phyloP scores from a whole-genome alignment of 768 basidiomycete species.

The Boletus bicolor region DNA sequence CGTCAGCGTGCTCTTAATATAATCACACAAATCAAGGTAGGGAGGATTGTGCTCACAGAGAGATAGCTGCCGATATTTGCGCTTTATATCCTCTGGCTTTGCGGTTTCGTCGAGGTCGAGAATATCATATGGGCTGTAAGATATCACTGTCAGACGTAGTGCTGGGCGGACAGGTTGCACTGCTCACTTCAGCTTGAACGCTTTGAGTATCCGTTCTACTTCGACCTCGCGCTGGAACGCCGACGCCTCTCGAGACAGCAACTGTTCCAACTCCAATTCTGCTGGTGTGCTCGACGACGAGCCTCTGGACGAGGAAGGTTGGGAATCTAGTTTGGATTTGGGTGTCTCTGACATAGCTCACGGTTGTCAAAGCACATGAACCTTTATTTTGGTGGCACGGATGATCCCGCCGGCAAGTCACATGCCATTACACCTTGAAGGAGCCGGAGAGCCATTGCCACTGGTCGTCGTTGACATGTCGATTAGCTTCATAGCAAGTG shows the following conservation, averaged over 20 bases:
- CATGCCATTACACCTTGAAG: slow-evolving; percentile 6
- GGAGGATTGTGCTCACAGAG: slow-evolving; percentile 55
- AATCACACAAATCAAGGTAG: not conserved
- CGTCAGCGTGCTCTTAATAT: slow-evolving; percentile 22
- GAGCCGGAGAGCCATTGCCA: not conserved
- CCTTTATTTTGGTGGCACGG: not conserved
- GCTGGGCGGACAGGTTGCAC: not conserved
- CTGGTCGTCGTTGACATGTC: slow-evolving; percentile 1
- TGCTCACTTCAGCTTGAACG: slow-evolving; percentile 93
- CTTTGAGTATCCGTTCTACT: slow-evolving; percentile 86
- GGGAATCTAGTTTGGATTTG: slow-evolving; percentile 14
- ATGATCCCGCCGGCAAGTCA: slow-evolving; percentile 8
- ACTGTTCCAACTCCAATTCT: slow-evolving; percentile 70
- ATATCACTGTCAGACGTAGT: not conserved
- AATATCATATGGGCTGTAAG: slow-evolving; percentile 87
- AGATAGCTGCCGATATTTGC: slow-evolving; percentile 80
- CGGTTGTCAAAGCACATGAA: not conserved
- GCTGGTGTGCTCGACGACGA: slow-evolving; percentile 10
- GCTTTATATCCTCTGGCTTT: slow-evolving; percentile 83
- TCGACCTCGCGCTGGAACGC: slow-evolving; percentile 86
- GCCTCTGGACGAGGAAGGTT: not conserved
- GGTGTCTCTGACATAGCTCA: slow-evolving; percentile 24
- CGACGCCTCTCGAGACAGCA: slow-evolving; percentile 75
- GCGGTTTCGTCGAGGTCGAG: slow-evolving; percentile 72
- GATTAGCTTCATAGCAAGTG: not conserved